phyloP scores from a whole-genome alignment of 2,329 filamentous ascomycete species.

The Colletotrichum phormii region DNA sequence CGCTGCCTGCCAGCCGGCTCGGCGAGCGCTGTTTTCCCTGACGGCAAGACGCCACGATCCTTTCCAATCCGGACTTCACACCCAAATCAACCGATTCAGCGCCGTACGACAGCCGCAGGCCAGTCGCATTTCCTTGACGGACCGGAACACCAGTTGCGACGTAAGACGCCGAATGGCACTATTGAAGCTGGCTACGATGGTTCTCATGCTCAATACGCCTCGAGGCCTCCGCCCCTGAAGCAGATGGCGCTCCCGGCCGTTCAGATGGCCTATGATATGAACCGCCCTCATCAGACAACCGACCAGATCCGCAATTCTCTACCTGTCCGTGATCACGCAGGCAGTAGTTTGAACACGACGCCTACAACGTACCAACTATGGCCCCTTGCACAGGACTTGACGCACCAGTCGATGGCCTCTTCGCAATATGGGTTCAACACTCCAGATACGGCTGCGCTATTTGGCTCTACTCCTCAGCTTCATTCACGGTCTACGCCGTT shows the following conservation, averaged over 20 bases:
- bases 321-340: not conserved
- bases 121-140: conserved; percentile 43
- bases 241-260: conserved; percentile 80
- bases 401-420: not conserved
- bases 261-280: conserved; percentile 35
- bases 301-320: conserved; percentile 13
- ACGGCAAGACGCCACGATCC: conserved; percentile 43
- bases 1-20: conserved; percentile 29
- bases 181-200: conserved; percentile 93
- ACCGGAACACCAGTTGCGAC: conserved; percentile 81
- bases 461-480: conserved; percentile 7
- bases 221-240: conserved; percentile 82
- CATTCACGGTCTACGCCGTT: not conserved
- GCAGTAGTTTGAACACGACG: not conserved
- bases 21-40: conserved; percentile 26
- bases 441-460: not conserved
- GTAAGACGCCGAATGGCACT: conserved; percentile 95
- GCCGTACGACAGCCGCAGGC: conserved; percentile 11
- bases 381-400: conserved; percentile 7
- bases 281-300: conserved; percentile 30
- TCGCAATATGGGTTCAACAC: conserved; percentile 12
- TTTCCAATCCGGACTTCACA: conserved; percentile 53
- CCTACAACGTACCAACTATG: conserved; percentile 20
- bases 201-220: conserved; percentile 77
- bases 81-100: conserved; percentile 44